These are phyloP conservation scores for Linnemannia elongata DNA, from an alignment of 192 early-diverging fungal genomes.

Conservation along the genomic window DNA sequence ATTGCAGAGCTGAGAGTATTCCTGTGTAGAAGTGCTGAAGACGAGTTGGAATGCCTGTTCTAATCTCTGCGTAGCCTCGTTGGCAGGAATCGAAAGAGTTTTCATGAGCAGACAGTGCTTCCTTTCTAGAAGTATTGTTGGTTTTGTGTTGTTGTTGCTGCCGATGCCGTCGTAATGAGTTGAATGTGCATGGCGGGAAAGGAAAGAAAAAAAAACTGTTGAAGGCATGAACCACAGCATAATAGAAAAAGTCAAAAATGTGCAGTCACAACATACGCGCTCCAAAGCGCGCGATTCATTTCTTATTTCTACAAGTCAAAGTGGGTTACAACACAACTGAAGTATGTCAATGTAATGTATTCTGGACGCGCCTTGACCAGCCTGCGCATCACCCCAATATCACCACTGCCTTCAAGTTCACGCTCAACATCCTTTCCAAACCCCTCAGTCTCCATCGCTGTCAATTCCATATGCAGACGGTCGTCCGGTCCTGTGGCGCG, in stretches of 20 bases:
- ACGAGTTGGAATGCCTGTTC: conserved; percentile 49
- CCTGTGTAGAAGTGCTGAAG: conserved; percentile 20
- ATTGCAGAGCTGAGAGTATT: conserved; percentile 26
- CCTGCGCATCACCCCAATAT: conserved; percentile 47
- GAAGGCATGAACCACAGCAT: not conserved
- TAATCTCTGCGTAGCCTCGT: conserved; percentile 34
- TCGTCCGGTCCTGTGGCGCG: conserved; percentile 47
- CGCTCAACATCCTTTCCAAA: conserved; percentile 56
- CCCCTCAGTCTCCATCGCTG: conserved; percentile 64
- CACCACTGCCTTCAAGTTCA: conserved; percentile 44
- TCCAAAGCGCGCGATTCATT: not conserved
- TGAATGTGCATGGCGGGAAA: not conserved
- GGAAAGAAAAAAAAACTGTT: not conserved
- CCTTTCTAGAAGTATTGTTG: too few species aligned
- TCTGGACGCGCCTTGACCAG: conserved; percentile 35
- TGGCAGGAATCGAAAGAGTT: conserved; percentile 25
- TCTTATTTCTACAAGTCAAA: conserved; percentile 24
- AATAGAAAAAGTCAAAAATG: not conserved
- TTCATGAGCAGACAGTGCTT: conserved; percentile 3
- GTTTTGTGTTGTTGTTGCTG: not conserved
- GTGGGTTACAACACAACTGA: conserved; percentile 27
- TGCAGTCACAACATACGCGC: not conserved
- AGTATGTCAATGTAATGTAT: conserved; percentile 27
- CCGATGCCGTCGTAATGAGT: not conserved
- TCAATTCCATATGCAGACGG: conserved; percentile 62